Percentiles rank a stretch among this genome's conserved stretches.
These are phyloP conservation scores for Mychonastes homosphaera DNA, from an alignment of 139 green algal genomes.

Conservation along the genomic window DNA sequence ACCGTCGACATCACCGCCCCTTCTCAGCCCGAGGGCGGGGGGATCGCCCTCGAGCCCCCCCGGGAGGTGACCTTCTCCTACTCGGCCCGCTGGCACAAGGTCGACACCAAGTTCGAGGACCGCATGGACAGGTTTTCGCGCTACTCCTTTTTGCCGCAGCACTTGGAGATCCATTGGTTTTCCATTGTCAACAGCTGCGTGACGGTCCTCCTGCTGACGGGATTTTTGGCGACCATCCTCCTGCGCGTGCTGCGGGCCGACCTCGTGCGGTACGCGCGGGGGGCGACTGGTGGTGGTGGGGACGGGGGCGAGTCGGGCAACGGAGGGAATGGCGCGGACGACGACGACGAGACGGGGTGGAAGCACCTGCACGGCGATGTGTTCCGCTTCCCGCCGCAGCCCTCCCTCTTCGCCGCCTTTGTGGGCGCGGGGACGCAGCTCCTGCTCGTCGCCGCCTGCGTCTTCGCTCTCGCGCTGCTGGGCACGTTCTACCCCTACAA, in stretches of 20 bases:
- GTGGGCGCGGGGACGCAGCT: constrained; percentile 70
- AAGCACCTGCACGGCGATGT: constrained; percentile 94
- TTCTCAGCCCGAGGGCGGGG: no score
- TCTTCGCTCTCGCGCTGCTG: constrained; percentile 75
- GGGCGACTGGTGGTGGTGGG: not conserved
- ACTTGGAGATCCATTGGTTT: constrained; percentile 96
- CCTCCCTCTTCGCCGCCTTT: constrained; percentile 73
- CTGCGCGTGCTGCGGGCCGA: constrained; percentile 89
- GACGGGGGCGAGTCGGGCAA: no score
- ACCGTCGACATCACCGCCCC: constrained; percentile 72
- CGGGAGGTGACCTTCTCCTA: constrained; percentile 66
- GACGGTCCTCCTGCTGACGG: constrained; percentile 88
- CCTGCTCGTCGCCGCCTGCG: constrained; percentile 60
- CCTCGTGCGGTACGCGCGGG: constrained; percentile 75
- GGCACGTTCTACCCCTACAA: constrained; percentile 93
- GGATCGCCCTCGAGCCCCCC: not conserved
- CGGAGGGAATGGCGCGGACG: constrained; percentile 15
- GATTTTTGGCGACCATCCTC: constrained; percentile 92
- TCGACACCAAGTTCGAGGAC: constrained; percentile 50
- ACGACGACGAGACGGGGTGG: constrained; percentile 57
- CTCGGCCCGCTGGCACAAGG: constrained; percentile 71
- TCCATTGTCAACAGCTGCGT: constrained; percentile 94
- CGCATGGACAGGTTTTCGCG: constrained; percentile 84
- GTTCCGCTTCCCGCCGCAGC: constrained; percentile 71
- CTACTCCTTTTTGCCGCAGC: constrained; percentile 85